A percentile compares a stretch with the other conserved stretches of the same genome.
These are phyloP conservation scores for Metarhizium guizhouense DNA, from an alignment of 2,329 filamentous ascomycete species.

Conservation along the genomic window DNA sequence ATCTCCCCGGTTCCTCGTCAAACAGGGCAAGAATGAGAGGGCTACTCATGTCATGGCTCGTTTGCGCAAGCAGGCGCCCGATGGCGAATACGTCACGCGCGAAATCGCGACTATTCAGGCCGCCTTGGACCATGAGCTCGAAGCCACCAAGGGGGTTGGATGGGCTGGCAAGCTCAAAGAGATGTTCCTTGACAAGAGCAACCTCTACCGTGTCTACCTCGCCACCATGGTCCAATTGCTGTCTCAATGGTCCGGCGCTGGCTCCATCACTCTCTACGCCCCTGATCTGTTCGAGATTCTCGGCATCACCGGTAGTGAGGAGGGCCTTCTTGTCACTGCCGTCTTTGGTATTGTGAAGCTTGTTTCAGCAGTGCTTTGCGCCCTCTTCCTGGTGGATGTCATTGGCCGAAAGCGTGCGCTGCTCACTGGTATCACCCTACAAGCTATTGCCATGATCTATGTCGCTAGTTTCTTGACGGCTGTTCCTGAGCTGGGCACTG, in stretches of 20 bases:
- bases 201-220: constrained; percentile 65
- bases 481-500: constrained; percentile 49
- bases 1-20: constrained; percentile 63
- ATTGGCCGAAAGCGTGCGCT: constrained; percentile 65
- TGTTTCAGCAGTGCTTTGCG: constrained; percentile 55
- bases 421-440: constrained; percentile 49
- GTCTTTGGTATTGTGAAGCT: constrained; percentile 73
- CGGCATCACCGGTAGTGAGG: constrained; percentile 57
- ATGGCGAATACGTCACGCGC: constrained; percentile 51
- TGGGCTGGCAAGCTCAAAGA: constrained; percentile 59
- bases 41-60: constrained; percentile 46
- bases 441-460: constrained; percentile 53
- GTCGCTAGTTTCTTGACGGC: constrained; percentile 52
- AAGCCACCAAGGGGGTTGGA: constrained; percentile 59
- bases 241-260: constrained; percentile 65
- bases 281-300: constrained; percentile 64
- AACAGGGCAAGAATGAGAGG: constrained; percentile 49
- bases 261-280: constrained; percentile 69
- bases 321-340: constrained; percentile 63
- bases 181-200: constrained; percentile 56
- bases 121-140: constrained; percentile 60
- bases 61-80: constrained; percentile 48
- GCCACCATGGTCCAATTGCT: constrained; percentile 61
- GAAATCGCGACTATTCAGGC: constrained; percentile 58
- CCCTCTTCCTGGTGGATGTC: constrained; percentile 70